Percentiles rank a stretch among this genome's conserved stretches.
Evolutionary conservation across 1,139 yeast genomes (phyloP).

Genomic region (Petasospora fabianii): DNA sequence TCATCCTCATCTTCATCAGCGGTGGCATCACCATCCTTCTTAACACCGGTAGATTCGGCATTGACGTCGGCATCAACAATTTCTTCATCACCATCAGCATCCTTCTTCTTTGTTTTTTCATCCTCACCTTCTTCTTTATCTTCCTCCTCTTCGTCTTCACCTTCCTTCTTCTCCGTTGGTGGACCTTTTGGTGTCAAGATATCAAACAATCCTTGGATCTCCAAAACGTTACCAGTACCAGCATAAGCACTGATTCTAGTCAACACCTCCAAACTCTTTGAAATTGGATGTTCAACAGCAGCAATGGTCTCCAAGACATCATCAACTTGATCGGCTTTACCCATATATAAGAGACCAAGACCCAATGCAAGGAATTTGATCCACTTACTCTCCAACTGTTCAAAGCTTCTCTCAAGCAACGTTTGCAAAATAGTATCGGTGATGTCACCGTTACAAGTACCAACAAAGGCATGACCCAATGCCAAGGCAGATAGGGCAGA

Average conservation of each 20-base stretch:
- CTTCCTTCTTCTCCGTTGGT: constrained; percentile 40
- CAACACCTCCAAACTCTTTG: constrained; percentile 83
- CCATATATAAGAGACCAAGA: constrained; percentile 86
- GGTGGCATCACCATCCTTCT: constrained; percentile 30
- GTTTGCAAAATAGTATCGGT: constrained; percentile 89
- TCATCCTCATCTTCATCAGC: constrained; percentile 32
- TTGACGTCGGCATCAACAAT: constrained; percentile 25
- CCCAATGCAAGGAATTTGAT: constrained; percentile 89
- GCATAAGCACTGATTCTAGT: constrained; percentile 94
- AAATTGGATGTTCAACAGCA: constrained; percentile 94
- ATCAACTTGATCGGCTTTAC: constrained; percentile 92
- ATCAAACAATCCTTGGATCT: constrained; percentile 86
- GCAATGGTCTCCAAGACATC: constrained; percentile 92
- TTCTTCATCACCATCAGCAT: constrained; percentile 23
- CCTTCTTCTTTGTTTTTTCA: constrained; percentile 18
- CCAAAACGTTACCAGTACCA: constrained; percentile 96
- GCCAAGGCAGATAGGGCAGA: constrained; percentile 88
- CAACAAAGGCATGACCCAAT: constrained; percentile 91
- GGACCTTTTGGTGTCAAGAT: constrained; percentile 69
- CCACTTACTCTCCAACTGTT: constrained; percentile 81
- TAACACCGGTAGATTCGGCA: constrained; percentile 22
- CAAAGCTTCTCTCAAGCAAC: constrained; percentile 75
- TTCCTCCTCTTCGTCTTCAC: constrained; percentile 40
- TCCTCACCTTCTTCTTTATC: constrained; percentile 28
- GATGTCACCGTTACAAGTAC: constrained; percentile 92